These are phyloP conservation scores for Pelargonium australe DNA, from an alignment of 441 rosid genomes.

Conservation along the genomic window DNA sequence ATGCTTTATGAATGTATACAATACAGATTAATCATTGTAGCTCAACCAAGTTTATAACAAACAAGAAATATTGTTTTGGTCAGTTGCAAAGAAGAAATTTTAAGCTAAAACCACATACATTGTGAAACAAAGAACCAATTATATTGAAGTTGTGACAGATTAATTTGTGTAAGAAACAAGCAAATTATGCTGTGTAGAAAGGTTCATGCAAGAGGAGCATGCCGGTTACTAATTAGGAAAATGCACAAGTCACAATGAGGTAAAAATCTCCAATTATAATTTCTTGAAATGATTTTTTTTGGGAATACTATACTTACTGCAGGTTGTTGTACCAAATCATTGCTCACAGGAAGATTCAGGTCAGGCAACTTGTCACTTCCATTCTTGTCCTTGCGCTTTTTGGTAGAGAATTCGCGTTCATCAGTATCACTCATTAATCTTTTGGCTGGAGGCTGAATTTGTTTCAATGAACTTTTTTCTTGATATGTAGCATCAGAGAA, in stretches of 20 bases:
- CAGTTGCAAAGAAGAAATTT: no score
- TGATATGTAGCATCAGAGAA: slow-evolving; percentile 16
- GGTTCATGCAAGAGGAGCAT: not conserved
- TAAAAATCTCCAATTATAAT: slow-evolving; percentile 4
- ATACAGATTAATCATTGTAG: no score
- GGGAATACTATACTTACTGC: slow-evolving; percentile 20
- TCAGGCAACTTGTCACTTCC: slow-evolving; percentile 26
- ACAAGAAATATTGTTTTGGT: no score
- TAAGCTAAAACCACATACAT: not conserved
- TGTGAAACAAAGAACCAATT: not conserved
- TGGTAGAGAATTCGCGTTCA: slow-evolving; percentile 18
- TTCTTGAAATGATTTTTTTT: slow-evolving; percentile 4
- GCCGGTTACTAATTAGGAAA: slow-evolving; percentile 2
- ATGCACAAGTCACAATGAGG: slow-evolving; percentile 3
- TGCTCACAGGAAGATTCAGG: slow-evolving; percentile 28
- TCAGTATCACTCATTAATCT: slow-evolving; percentile 16
- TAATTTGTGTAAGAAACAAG: no score
- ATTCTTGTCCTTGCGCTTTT: slow-evolving; percentile 22
- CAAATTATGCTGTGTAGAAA: no score
- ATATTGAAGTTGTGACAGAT: not conserved
- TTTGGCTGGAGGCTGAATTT: slow-evolving; percentile 14
- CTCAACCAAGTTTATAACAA: no score
- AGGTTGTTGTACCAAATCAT: slow-evolving; percentile 17
- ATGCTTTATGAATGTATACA: no score
- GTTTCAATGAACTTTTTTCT: slow-evolving; percentile 21